phyloP scores from a whole-genome alignment of 306 rosid species.

The Citrullus amarus region DNA sequence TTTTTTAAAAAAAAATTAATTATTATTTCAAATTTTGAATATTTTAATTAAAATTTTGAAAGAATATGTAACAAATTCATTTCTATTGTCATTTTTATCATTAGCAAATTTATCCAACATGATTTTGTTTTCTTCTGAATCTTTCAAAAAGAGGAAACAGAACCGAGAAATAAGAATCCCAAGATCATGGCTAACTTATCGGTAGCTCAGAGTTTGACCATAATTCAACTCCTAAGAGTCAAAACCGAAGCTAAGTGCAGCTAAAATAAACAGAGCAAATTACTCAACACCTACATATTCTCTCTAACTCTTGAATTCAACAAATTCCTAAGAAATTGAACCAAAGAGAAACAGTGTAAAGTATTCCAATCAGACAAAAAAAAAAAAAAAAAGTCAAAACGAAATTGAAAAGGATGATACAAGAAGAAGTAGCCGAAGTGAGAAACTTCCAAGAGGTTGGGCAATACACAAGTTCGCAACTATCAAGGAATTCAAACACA shows the following conservation, averaged over 20 bases:
- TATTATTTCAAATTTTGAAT: neutral
- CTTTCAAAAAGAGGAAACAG: neutral
- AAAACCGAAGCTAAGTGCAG: neutral
- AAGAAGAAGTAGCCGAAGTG: neutral
- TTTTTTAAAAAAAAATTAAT: neutral
- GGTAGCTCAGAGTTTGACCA: neutral
- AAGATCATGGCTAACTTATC: neutral
- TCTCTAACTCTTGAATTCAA: neutral
- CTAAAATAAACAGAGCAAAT: neutral
- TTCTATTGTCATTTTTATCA: neutral
- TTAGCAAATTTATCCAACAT: neutral
- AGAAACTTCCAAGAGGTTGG: neutral
- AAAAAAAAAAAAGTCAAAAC: neutral
- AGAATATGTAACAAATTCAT: neutral
- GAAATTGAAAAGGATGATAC: neutral
- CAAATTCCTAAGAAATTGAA: neutral
- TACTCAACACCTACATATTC: neutral
- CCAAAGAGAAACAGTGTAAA: neutral
- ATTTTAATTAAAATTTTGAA: neutral
- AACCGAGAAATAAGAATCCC: neutral
- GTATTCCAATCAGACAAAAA: neutral
- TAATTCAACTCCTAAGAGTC: neutral
- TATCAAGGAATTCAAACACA: neutral
- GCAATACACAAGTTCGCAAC: neutral
- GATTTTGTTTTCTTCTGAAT: neutral